Base-by-base conservation (phyloP, 768 basidiomycete genomes). In the Thelephora aurantiotincta region DNA sequence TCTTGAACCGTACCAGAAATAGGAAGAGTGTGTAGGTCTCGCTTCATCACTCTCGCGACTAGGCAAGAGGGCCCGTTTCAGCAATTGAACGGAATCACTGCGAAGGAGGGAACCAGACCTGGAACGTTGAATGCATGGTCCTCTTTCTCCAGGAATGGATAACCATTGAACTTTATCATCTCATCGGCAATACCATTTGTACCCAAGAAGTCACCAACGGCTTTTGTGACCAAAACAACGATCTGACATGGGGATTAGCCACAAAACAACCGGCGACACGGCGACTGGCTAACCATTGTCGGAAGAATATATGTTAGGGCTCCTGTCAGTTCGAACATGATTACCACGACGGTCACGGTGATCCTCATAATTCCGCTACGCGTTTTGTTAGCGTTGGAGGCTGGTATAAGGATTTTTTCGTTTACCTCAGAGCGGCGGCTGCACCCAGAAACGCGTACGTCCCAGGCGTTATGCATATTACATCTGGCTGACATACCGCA, bases 401-500 rank as follows among this genome's bases (percentile, higher is more conserved):
- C 46, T 12, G 38, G 44, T 55, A 80, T 65, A 49, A 90, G 81
- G 46, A 94, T 97, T 30, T 9, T 9, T 30, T n/a, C 13, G 97
- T 93, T n/a, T 96, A 94, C 23, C 92, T 92, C 42, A 99, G 69
- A 0, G 91, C 72, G 0, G 92, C 91, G 1, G 92, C 94, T 1
- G 96, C 96, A 30, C 96, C 96, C 20, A 91, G 86, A 88, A 96
- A 93, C 3, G 90, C 89, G 64, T 94, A 94, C 33, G 92, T 65
- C 2, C 94, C 94, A 7, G 93, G 92, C 12, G 92, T 68, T 45
- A 97, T 71, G 67, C 92, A 94, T 45, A 80, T 72, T 30, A 68
- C 63, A 53, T 82, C 74, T 11, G 74, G 76, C 11, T 69, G 56
- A 60, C 92, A 94, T 1, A 66, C 65, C 18, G 66, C 65, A 58